Evolutionary conservation across 2,329 filamentous ascomycete species (phyloP).

Genomic region (Apiospora marii): DNA sequence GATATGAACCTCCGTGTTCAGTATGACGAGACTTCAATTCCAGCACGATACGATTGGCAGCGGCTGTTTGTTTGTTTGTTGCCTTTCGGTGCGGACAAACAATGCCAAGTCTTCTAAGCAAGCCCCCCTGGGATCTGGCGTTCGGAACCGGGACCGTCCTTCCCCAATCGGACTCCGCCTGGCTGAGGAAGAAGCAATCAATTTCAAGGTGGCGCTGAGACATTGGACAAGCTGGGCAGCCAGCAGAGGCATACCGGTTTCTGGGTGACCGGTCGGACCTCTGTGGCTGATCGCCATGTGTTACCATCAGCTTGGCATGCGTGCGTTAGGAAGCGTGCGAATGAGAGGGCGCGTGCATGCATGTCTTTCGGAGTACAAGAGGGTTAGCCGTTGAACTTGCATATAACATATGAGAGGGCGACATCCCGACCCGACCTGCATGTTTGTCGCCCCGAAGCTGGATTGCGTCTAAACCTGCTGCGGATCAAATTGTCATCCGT

Average conservation of each 20-base stretch:
- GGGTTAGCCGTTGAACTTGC: too few relatives aligned
- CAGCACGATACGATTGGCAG: accelerated
- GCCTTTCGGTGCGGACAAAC: background rate
- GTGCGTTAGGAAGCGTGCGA: background rate
- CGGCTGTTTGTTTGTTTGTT: background rate
- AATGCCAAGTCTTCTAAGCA: background rate
- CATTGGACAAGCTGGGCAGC: background rate
- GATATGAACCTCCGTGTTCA: background rate
- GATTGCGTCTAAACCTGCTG: too few relatives aligned
- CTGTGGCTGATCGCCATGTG: background rate
- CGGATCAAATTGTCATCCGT: too few relatives aligned
- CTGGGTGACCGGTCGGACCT: background rate
- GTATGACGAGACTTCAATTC: background rate
- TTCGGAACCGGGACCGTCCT: background rate
- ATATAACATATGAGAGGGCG: background rate
- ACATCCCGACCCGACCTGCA: too few relatives aligned
- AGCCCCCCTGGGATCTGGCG: background rate
- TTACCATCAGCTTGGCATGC: background rate
- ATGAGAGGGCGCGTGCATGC: background rate
- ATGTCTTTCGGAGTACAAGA: too few relatives aligned
- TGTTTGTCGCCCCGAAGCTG: too few relatives aligned
- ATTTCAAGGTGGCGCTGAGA: background rate
- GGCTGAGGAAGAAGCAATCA: background rate
- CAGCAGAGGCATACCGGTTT: background rate
- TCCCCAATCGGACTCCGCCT: background rate